These are phyloP conservation scores for Ustilago loliicola DNA, from an alignment of 1,284 basidiomycete species.

Conservation along the genomic window DNA sequence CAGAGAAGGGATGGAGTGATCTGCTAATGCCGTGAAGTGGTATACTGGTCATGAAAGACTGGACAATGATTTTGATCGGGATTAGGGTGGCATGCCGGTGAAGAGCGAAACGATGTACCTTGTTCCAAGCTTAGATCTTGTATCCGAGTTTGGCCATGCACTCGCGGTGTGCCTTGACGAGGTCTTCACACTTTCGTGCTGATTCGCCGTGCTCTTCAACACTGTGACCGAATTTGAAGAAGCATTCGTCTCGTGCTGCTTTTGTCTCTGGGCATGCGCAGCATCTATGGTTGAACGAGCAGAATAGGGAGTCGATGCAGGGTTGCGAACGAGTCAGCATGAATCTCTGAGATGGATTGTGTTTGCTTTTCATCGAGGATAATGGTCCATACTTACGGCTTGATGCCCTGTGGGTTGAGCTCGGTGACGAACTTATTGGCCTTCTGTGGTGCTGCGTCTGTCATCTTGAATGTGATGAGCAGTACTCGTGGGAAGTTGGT, in stretches of 20 bases:
- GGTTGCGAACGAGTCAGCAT: not conserved
- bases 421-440: conserved; percentile 61
- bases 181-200: conserved; percentile 81
- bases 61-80: not conserved
- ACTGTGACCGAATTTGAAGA: conserved; percentile 78
- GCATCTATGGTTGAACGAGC: conserved; percentile 73
- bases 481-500: not conserved
- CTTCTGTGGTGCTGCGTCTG: conserved; percentile 44
- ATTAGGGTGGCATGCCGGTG: not conserved
- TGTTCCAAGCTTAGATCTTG: conserved; percentile 51
- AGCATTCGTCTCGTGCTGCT: conserved; percentile 89
- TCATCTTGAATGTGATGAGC: conserved; percentile 14
- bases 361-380: not conserved
- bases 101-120: not conserved
- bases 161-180: conserved; percentile 83
- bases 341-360: too few relatives aligned
- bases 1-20: not conserved
- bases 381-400: conserved; percentile 80
- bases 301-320: not conserved
- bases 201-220: conserved; percentile 75
- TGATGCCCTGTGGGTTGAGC: conserved; percentile 88
- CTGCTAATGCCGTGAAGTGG: not conserved
- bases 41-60: conserved; percentile 5
- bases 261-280: conserved; percentile 97
- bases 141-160: conserved; percentile 83